phyloP scores from a whole-genome alignment of 1,139 yeast species.

The Candida tropicalis region DNA sequence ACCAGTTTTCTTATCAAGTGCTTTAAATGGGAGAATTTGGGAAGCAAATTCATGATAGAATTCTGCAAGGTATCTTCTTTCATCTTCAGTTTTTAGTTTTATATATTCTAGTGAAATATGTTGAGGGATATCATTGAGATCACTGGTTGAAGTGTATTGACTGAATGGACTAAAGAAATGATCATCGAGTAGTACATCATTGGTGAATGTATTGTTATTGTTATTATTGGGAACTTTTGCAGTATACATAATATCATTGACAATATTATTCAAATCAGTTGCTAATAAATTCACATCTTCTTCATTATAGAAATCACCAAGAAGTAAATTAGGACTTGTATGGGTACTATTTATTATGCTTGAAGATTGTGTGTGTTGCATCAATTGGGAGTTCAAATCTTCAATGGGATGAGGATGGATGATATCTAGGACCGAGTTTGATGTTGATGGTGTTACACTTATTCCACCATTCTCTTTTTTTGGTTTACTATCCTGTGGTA shows the following conservation, averaged over 20 bases:
- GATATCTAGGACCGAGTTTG: neutral
- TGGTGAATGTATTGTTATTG: neutral
- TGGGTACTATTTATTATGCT: neutral
- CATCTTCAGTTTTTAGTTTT: constrained; percentile 38
- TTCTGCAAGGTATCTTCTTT: constrained; percentile 46
- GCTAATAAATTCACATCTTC: constrained; percentile 36
- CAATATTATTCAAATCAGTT: constrained; percentile 35
- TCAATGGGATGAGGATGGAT: constrained; percentile 1
- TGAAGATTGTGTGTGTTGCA: neutral
- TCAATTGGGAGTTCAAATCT: neutral
- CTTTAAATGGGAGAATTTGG: constrained; percentile 59
- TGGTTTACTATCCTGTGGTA: neutral
- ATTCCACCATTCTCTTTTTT: neutral
- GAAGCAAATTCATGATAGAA: constrained; percentile 58
- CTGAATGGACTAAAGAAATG: constrained; percentile 11
- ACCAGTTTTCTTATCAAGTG: constrained; percentile 32
- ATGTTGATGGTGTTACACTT: neutral
- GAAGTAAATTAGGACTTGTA: constrained; percentile 10
- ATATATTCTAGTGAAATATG: constrained; percentile 23
- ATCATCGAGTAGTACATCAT: constrained; percentile 7
- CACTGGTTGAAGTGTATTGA: constrained; percentile 2
- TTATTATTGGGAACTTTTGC: constrained; percentile 18
- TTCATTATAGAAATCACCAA: constrained; percentile 19
- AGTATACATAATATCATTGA: constrained; percentile 33
- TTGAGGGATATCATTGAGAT: constrained; percentile 24